phyloP scores from a whole-genome alignment of 352 stramenopile genomes.

The Phytophthora citricola region DNA sequence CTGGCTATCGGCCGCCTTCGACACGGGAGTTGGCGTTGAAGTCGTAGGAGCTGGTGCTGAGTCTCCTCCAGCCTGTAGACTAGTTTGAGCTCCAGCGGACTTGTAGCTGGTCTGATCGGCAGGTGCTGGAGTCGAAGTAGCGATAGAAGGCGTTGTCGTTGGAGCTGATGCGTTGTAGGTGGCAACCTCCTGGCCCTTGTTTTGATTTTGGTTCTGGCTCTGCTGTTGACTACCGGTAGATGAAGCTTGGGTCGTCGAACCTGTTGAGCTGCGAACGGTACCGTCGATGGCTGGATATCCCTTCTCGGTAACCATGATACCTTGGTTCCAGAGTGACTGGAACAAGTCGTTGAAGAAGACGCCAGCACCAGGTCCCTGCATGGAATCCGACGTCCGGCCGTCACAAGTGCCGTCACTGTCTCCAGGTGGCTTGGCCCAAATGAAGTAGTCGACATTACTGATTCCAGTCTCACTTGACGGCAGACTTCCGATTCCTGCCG shows the following conservation, averaged over 20 bases:
- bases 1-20: constrained; percentile 20
- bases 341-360: constrained; percentile 70
- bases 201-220: neutral
- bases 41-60: constrained; percentile 8
- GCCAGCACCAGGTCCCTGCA: constrained; percentile 58
- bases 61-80: neutral
- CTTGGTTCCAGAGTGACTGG: constrained; percentile 71
- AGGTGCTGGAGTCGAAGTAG: constrained; percentile 2
- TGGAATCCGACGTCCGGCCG: constrained; percentile 48
- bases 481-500: constrained; percentile 58
- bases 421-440: constrained; percentile 76
- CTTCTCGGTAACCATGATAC: constrained; percentile 59
- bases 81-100: constrained; percentile 20
- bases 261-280: constrained; percentile 21
- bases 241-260: constrained; percentile 19
- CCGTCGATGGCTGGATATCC: constrained; percentile 47
- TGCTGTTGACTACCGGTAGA: constrained; percentile 20
- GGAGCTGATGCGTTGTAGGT: constrained; percentile 23
- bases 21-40: constrained; percentile 5
- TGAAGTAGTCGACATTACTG: constrained; percentile 70
- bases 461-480: constrained; percentile 62
- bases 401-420: constrained; percentile 68
- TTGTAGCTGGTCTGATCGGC: constrained; percentile 17
- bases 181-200: constrained; percentile 4
- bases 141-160: constrained; percentile 15